These are phyloP conservation scores for Fusarium devonianum DNA, from an alignment of 2,329 filamentous ascomycete genomes.

Conservation along the genomic window DNA sequence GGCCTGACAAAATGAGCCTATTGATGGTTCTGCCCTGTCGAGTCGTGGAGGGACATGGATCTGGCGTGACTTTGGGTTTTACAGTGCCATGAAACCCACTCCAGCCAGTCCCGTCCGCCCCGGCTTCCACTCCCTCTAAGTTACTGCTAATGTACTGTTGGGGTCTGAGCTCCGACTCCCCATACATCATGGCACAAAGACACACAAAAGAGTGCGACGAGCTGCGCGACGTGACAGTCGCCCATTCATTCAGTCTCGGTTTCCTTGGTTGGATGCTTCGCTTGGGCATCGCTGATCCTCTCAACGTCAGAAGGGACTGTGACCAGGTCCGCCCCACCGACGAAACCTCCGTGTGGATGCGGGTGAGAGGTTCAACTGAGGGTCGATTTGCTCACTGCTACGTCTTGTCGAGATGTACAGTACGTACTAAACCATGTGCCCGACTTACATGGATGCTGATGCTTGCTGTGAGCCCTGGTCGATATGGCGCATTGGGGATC, in stretches of 20 bases:
- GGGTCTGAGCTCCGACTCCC: neutral
- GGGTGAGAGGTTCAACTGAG: neutral
- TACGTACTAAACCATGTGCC: slow-evolving; percentile 29
- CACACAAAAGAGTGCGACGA: slow-evolving; percentile 17
- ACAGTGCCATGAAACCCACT: neutral
- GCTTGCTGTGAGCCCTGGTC: slow-evolving; percentile 26
- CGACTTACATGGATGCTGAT: slow-evolving; percentile 31
- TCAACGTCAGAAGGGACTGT: slow-evolving; percentile 5
- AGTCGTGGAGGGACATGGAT: slow-evolving; percentile 13
- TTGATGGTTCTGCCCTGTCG: slow-evolving; percentile 27
- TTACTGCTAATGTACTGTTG: too few relatives aligned
- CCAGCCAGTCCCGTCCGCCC: slow-evolving; percentile 1
- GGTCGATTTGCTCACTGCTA: slow-evolving; percentile 16
- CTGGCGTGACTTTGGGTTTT: slow-evolving; percentile 34
- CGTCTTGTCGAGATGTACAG: slow-evolving; percentile 13
- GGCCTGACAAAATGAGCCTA: slow-evolving; percentile 15
- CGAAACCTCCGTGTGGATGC: slow-evolving; percentile 1
- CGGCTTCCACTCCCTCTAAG: neutral
- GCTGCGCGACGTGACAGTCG: slow-evolving; percentile 1
- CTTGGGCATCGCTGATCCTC: slow-evolving; percentile 24
- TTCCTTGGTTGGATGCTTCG: slow-evolving; percentile 26
- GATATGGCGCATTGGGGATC: slow-evolving; percentile 23
- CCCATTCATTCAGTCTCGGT: neutral
- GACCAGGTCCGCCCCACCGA: slow-evolving; percentile 22
- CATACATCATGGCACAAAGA: neutral